Base-by-base conservation (phyloP, 257 asterid species). In the Dorcoceras hygrometricum region DNA sequence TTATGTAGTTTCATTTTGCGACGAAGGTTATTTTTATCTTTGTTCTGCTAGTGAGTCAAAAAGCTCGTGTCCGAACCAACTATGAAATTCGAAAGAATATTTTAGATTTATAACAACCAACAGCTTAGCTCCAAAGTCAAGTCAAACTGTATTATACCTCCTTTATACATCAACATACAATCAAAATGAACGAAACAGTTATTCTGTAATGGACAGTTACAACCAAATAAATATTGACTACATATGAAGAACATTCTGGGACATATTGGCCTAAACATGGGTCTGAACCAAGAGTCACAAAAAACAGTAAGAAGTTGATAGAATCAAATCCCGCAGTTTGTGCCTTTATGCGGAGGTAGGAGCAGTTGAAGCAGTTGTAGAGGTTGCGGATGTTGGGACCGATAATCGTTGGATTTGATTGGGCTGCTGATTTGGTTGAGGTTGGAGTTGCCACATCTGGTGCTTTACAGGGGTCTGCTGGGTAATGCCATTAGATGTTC, bases 381-480 rank as follows among this genome's bases (percentile, higher is more conserved):
- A 14, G 28, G 74, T 28, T 22, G 84, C 77, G 23, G 86, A 75
- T 58, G 81, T 56, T 23, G 79, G 73, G 63, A 63, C 79, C 8
- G 91, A 70, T 60, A 73, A 48, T 54, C 79, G 78, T 57, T 76
- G 82, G 31, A 58, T 71, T 76, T 81, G 86, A 55, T 71, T 74
- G 28, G 81, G 79, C 63, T 84, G 89, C 46, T 73, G 82, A 11
- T 46, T 46, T 18, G 54, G 54, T 5, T 20, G 3, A 18, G 20
- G 22, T 46, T 86, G 87, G 82, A 70, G 59, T 4, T 74, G 79
- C 57, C 76, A 75, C 85, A 85, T 71, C 63, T 68, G 89, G 64
- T 80, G 91, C 85, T 83, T 87, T 72, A 31, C n/a, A 0, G 81
- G 67, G 5, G 66, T 70, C 53, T 76, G 85, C 19, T 78, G 94